A percentile compares a stretch with the other conserved stretches of the same genome.
phyloP scores from a whole-genome alignment of 2,329 filamentous ascomycete species.

The Ophiostoma triangulosporum region DNA sequence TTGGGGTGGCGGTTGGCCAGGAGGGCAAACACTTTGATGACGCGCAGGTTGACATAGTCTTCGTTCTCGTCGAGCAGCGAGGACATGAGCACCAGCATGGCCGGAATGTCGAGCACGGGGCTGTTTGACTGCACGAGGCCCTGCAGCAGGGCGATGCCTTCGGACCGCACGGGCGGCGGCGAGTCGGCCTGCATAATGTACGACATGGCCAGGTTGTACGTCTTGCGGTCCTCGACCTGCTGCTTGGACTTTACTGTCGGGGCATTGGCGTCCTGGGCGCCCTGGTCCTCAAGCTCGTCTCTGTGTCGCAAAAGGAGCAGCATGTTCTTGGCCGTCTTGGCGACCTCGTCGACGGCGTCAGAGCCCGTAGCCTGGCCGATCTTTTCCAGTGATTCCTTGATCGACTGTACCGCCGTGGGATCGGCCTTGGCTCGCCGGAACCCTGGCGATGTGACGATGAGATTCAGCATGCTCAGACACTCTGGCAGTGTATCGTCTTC shows the following conservation, averaged over 20 bases:
- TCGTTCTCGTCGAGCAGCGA: constrained; percentile 52
- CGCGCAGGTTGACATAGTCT: constrained; percentile 58
- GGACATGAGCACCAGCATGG: constrained; percentile 48
- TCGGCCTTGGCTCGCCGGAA: constrained; percentile 38
- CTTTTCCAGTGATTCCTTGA: constrained; percentile 35
- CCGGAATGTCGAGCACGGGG: constrained; percentile 51
- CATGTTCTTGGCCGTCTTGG: constrained; percentile 41
- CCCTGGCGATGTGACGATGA: constrained; percentile 42
- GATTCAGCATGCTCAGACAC: constrained; percentile 46
- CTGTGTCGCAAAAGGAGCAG: constrained; percentile 41
- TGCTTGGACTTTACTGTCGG: constrained; percentile 26
- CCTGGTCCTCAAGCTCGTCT: constrained; percentile 35
- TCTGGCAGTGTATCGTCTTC: constrained; percentile 36
- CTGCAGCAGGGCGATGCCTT: constrained; percentile 49
- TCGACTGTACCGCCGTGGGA: constrained; percentile 26
- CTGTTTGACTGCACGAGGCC: constrained; percentile 41
- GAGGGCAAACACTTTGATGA: constrained; percentile 50
- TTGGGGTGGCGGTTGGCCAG: constrained; percentile 49
- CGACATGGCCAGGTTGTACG: constrained; percentile 47
- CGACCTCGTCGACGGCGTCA: constrained; percentile 25
- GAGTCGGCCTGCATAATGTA: constrained; percentile 50
- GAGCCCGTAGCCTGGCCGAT: constrained; percentile 25
- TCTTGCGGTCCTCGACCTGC: constrained; percentile 46
- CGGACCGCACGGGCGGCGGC: constrained; percentile 51
- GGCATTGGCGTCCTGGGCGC: constrained; percentile 15